These are phyloP conservation scores for Encephalitozoon cuniculi DNA, from an alignment of 371 early-diverging fungal genomes.

Conservation along the genomic window DNA sequence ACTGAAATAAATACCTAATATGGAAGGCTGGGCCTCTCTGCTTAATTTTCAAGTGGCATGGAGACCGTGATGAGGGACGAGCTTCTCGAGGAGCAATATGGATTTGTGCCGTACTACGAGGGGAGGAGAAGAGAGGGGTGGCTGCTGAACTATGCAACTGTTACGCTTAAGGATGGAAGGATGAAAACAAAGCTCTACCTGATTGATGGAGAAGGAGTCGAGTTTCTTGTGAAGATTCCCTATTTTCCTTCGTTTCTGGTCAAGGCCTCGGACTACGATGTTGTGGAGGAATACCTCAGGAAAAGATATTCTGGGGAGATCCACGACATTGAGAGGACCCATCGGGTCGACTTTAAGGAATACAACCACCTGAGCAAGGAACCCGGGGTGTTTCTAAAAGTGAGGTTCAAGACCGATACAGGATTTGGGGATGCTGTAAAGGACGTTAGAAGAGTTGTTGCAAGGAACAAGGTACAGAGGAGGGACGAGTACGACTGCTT, in stretches of 20 bases:
- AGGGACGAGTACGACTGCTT: conserved; percentile 4
- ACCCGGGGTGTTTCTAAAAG: conserved; percentile 34
- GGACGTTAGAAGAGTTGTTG: conserved; percentile 44
- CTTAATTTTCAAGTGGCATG: neutral
- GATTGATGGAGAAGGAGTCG: conserved; percentile 39
- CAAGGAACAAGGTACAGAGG: conserved; percentile 13
- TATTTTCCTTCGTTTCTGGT: conserved; percentile 51
- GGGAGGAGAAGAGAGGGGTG: conserved; percentile 46
- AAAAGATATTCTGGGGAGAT: conserved; percentile 40
- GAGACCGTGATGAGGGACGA: neutral
- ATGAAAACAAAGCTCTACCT: conserved; percentile 52
- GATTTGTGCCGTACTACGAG: conserved; percentile 39
- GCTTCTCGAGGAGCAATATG: conserved; percentile 52
- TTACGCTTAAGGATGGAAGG: conserved; percentile 4
- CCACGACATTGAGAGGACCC: conserved; percentile 16
- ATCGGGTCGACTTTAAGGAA: conserved; percentile 42
- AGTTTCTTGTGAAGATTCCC: conserved; percentile 48
- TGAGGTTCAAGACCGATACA: conserved; percentile 41
- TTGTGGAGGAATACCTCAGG: conserved; percentile 53
- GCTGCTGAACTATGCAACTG: conserved; percentile 53
- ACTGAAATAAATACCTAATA: conserved; percentile 9
- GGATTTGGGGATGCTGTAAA: conserved; percentile 19
- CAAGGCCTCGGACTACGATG: neutral
- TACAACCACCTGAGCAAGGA: conserved; percentile 50
- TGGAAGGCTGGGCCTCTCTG: neutral